phyloP scores from a whole-genome alignment of 2,329 filamentous ascomycete species.

The Diaporthe aspalathi region DNA sequence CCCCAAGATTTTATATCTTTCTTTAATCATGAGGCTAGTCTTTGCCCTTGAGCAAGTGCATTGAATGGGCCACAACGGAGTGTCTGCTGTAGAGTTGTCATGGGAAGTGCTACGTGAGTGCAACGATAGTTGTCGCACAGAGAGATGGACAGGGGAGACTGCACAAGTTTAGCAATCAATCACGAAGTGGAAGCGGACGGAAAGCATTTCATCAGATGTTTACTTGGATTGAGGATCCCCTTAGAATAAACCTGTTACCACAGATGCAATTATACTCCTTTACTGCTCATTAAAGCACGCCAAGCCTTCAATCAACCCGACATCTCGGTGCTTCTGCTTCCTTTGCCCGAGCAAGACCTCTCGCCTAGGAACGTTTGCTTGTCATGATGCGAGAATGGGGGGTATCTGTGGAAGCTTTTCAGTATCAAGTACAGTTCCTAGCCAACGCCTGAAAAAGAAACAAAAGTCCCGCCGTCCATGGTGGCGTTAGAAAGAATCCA shows the following conservation, averaged over 20 bases:
- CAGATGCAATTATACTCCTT: not conserved
- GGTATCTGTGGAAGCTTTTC: constrained; percentile 24
- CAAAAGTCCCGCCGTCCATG: not conserved
- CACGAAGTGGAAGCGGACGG: not conserved
- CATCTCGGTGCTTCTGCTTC: not conserved
- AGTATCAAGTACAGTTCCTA: too few species aligned
- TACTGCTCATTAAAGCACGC: not conserved
- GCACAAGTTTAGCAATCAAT: not conserved
- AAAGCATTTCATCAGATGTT: not conserved
- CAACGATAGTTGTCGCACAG: too few species aligned
- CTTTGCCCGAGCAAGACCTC: not conserved
- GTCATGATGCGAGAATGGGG: constrained; percentile 1
- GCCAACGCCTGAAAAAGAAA: constrained; percentile 24
- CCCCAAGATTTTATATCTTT: too few species aligned
- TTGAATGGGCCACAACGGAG: not conserved
- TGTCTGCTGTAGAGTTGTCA: not conserved
- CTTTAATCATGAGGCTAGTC: too few species aligned
- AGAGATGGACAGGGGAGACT: not conserved
- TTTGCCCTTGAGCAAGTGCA: too few species aligned
- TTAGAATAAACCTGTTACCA: not conserved
- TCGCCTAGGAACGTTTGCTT: not conserved
- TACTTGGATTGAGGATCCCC: not conserved
- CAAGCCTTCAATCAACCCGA: not conserved
- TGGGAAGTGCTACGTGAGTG: not conserved
- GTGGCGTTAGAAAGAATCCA: not conserved